These are phyloP conservation scores for Lachnellula arida DNA, from an alignment of 2,329 filamentous ascomycete genomes.

Conservation along the genomic window DNA sequence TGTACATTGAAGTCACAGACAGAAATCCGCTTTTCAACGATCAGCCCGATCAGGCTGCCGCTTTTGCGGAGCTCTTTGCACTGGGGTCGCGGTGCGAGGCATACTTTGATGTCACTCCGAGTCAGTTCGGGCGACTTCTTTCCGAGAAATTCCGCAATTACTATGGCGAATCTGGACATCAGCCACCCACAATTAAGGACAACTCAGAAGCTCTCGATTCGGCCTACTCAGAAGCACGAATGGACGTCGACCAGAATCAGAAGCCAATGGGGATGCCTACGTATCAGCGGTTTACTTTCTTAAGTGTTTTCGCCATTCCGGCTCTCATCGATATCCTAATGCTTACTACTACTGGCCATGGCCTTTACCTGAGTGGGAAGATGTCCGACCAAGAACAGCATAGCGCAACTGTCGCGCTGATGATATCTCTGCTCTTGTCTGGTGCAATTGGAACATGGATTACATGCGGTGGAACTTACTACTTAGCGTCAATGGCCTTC, in stretches of 20 bases:
- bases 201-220: conserved; percentile 45
- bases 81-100: conserved; percentile 58
- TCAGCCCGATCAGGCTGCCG: conserved; percentile 58
- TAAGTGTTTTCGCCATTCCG: conserved; percentile 58
- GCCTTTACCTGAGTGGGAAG: conserved; percentile 53
- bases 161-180: conserved; percentile 41
- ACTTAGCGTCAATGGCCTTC: conserved; percentile 53
- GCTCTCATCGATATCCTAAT: conserved; percentile 57
- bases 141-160: conserved; percentile 32
- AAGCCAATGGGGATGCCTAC: conserved; percentile 39
- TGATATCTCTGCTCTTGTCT: conserved; percentile 54
- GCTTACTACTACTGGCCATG: conserved; percentile 53
- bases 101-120: conserved; percentile 54
- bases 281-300: conserved; percentile 37
- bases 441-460: conserved; percentile 61
- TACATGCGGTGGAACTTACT: conserved; percentile 58
- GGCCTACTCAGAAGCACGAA: conserved; percentile 46
- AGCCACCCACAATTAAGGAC: conserved; percentile 46
- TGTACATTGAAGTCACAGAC: conserved; percentile 59
- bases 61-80: conserved; percentile 59
- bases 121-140: conserved; percentile 39
- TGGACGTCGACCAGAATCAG: conserved; percentile 45
- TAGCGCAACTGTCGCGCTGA: conserved; percentile 50
- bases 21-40: conserved; percentile 57
- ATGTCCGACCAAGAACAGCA: conserved; percentile 49